A percentile compares a stretch with the other conserved stretches of the same genome.
Conservation (phyloP, 1,139 yeast genomes). For the Hemisphaericaspora subhashii region DNA sequence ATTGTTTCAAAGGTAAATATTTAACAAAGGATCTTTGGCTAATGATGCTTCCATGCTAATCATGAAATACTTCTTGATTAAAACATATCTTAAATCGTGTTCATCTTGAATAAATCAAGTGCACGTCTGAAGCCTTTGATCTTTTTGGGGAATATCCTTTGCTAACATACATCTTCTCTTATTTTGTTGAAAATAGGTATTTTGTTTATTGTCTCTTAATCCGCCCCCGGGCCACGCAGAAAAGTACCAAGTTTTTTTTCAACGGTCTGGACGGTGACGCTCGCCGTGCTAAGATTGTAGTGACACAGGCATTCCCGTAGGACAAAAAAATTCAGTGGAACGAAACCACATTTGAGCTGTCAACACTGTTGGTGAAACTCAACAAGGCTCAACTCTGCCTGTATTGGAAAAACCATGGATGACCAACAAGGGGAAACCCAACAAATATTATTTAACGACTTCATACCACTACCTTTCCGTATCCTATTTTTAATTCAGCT, state of each 20-base stretch:
- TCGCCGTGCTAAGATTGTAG: too few species aligned
- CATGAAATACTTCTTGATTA: conserved; percentile 48
- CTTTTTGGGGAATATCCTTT: neutral
- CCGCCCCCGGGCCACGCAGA: too few species aligned
- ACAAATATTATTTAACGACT: conserved; percentile 21
- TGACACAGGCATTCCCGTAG: too few species aligned
- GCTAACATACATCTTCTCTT: too few species aligned
- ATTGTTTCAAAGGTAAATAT: too few species aligned
- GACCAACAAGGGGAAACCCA: conserved; percentile 13
- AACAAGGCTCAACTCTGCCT: too few species aligned
- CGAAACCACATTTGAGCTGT: too few species aligned
- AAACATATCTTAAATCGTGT: conserved; percentile 33
- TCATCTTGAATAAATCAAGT: conserved; percentile 7
- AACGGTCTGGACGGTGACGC: too few species aligned
- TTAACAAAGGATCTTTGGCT: conserved; percentile 22
- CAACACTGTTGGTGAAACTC: too few species aligned
- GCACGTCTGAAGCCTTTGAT: conserved; percentile 21
- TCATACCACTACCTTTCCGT: conserved; percentile 43
- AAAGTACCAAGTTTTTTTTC: too few species aligned
- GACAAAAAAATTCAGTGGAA: too few species aligned
- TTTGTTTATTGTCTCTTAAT: too few species aligned
- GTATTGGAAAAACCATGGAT: conserved; percentile 12
- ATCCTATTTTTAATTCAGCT: conserved; percentile 32
- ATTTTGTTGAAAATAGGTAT: neutral
- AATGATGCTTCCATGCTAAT: conserved; percentile 55